Base-by-base conservation (phyloP, 2,329 filamentous ascomycete genomes). In the Neofusicoccum kwambonambiense region DNA sequence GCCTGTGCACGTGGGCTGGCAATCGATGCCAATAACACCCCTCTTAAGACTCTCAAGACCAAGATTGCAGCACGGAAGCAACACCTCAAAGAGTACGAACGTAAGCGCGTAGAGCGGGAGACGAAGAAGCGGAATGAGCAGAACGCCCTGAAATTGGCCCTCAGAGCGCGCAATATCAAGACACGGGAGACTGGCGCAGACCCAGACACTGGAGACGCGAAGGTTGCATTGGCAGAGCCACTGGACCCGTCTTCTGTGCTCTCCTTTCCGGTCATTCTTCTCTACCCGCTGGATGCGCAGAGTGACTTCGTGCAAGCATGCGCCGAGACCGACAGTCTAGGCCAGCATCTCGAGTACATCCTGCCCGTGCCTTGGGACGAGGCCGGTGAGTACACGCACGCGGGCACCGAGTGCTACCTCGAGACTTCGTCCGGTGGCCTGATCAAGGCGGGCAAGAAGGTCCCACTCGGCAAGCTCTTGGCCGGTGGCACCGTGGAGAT, bases 261-360 rank as follows among this genome's bases (percentile, higher is more conserved):
- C 1, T 83, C 82, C 3, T 91, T 97, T 72, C 95, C 95, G 0
- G 84, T 90, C 0, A 83, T 98, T 67, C 80, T 99, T 64, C 82
- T 99, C 64, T 99, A 99, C 76, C 94, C 95, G 4, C 81, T 89
- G 68, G 84, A 92, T 67, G 83, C 90, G 52, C 89, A 98, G 81
- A 90, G 88, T 1, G 95, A 99, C 77, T 95, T 99, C 71, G 86
- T 99, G 78, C 97, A 96, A 80, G 86, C 87, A 0, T 95, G 97
- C 71, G 83, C 84, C 61, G 95, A 98, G 82, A 87, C 84, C 66
- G 88, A 95, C 70, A 85, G 84, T 15, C 81, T 97, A 34, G 84
- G 83, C 7, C 88, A 94, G 69, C 93, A 97, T 76, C 81, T 99
- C 57, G 82, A 83, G 3, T 97, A 97, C 72, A 89, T 98, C 9